Conservation (phyloP, 2,329 filamentous ascomycete genomes). For the Penicillium sp. region DNA sequence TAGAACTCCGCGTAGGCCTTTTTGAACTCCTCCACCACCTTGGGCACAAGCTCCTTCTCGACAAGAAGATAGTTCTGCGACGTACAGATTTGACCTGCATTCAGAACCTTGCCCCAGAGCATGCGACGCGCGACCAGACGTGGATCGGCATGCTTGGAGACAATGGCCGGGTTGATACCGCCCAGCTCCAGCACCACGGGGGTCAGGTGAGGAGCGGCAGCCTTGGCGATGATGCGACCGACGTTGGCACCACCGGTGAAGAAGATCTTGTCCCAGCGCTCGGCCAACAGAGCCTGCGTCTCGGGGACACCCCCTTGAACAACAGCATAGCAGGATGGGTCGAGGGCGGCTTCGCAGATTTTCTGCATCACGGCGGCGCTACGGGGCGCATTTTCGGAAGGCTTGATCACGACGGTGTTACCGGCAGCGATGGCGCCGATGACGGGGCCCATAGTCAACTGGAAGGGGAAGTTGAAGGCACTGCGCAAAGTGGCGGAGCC, state of each 20-base stretch:
- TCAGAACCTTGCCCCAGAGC: conserved; percentile 81
- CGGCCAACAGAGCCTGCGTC: conserved; percentile 72
- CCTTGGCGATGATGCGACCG: conserved; percentile 81
- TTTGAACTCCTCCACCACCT: conserved; percentile 70
- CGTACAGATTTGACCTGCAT: conserved; percentile 86
- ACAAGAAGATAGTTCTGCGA: conserved; percentile 89
- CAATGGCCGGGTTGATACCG: conserved; percentile 83
- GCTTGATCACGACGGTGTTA: conserved; percentile 85
- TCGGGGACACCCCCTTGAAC: conserved; percentile 78
- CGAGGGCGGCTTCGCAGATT: conserved; percentile 69
- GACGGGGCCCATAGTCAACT: conserved; percentile 69
- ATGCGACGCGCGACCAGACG: conserved; percentile 75
- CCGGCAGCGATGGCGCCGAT: conserved; percentile 89
- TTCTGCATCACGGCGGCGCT: conserved; percentile 73
- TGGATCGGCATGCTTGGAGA: conserved; percentile 77
- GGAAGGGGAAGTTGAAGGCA: conserved; percentile 89
- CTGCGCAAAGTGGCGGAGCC: conserved; percentile 30
- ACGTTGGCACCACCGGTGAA: conserved; percentile 80
- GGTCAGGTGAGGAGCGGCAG: conserved; percentile 81
- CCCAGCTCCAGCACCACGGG: conserved; percentile 87
- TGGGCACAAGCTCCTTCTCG: conserved; percentile 64
- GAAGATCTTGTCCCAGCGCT: conserved; percentile 97
- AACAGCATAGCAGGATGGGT: conserved; percentile 67
- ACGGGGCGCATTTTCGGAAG: conserved; percentile 72
- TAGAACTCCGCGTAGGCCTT: conserved; percentile 69